Evolutionary conservation across 345 rosid genomes (phyloP).

Genomic region (Acer negundo): DNA sequence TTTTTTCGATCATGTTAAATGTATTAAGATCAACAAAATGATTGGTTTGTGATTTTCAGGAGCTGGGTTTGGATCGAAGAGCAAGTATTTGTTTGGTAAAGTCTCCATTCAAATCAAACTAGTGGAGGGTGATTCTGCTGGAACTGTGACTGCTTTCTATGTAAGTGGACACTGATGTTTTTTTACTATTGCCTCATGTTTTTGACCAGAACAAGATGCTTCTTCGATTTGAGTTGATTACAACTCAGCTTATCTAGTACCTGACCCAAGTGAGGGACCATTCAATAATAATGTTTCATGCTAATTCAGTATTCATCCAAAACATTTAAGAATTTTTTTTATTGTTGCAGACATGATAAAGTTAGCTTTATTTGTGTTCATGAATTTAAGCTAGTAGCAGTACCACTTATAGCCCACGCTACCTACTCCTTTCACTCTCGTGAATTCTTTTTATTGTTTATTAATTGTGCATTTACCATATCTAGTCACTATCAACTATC

Average conservation of each 20-base stretch:
- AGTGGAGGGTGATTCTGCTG: constrained; percentile 98
- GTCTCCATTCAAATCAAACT: constrained; percentile 89
- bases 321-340: background rate
- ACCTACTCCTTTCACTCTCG: constrained; percentile 16
- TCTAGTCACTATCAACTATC: constrained; percentile 6
- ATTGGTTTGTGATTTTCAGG: constrained; percentile 47
- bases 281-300: background rate
- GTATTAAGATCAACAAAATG: background rate
- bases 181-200: background rate
- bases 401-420: background rate
- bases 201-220: background rate
- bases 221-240: constrained; percentile 1
- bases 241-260: constrained; percentile 20
- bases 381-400: background rate
- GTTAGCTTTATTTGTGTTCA: constrained; percentile 16
- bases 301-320: background rate
- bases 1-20: background rate
- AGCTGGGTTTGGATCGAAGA: constrained; percentile 92
- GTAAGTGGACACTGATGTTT: constrained; percentile 41
- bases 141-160: constrained; percentile 97
- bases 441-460: constrained; percentile 19
- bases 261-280: background rate
- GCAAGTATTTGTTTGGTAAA: constrained; percentile 91
- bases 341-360: constrained; percentile 1
- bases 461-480: constrained; percentile 13